Percentiles rank a stretch among this genome's conserved stretches.
Conservation (phyloP, 176 grass and related monocot species). For the Tillandsia fasciculata region DNA sequence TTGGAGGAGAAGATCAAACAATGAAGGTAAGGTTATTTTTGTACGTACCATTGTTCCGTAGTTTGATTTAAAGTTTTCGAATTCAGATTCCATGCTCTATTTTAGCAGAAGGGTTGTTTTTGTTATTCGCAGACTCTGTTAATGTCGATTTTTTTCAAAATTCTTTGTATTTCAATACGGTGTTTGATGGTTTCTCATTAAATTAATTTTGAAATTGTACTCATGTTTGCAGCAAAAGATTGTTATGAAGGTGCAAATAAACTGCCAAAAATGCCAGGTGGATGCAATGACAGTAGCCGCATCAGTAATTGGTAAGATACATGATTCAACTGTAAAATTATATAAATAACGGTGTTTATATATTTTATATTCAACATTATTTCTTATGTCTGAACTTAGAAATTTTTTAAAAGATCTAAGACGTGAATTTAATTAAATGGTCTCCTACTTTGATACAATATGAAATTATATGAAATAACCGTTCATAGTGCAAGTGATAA, state of each 20-base stretch:
- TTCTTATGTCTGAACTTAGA: too few relatives aligned
- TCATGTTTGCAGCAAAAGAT: slow-evolving; percentile 44
- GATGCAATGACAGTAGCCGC: slow-evolving; percentile 37
- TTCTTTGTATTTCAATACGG: neutral
- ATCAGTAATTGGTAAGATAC: slow-evolving; percentile 21
- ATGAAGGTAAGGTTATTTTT: neutral
- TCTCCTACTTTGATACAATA: too few relatives aligned
- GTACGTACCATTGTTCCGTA: neutral
- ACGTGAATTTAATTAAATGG: too few relatives aligned
- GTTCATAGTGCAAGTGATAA: too few relatives aligned
- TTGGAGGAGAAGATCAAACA: neutral
- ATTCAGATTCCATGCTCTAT: too few relatives aligned
- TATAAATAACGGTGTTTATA: too few relatives aligned
- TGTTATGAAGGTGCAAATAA: slow-evolving; percentile 37
- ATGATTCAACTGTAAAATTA: neutral
- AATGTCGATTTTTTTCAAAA: neutral
- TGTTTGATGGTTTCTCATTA: neutral
- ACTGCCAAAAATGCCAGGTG: slow-evolving; percentile 21
- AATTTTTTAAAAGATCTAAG: too few relatives aligned
- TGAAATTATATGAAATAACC: too few relatives aligned
- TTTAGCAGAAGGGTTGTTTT: too few relatives aligned
- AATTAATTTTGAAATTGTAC: neutral
- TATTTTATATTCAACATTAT: too few relatives aligned
- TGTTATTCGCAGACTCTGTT: neutral
- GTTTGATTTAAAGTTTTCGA: neutral